Evolutionary conservation across 2,329 filamentous ascomycete genomes (phyloP), one percentile per base, ranked within the genome.

Genomic region (Penicillium hordei): DNA sequence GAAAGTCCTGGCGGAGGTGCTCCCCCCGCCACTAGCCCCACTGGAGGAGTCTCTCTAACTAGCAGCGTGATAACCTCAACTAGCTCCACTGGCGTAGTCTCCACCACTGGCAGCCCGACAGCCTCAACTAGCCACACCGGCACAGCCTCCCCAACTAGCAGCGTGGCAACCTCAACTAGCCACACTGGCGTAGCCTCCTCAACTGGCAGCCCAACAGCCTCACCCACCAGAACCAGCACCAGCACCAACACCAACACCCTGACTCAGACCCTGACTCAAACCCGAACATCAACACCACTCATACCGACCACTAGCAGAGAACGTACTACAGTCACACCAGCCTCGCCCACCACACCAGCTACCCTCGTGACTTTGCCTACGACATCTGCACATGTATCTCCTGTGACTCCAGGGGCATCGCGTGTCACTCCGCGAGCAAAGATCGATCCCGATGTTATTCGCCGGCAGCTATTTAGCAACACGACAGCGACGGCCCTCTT

Each of bases 341-440:
- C 17, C 36, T 46, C 36, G 5, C 27, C 49, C 29, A 27, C 42
- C 10, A 15, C 42, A 34, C 42, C 49, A 19, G 42, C 34, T 10
- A 57, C 49, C 21, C 49, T 42, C 21, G 21, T 42, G n/a, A 57
- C 49, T 13, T 36, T 48, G 42, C 49, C 49, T 6, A 57, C 49
- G 13, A 27, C 40, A 7, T 5, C 53, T 34, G 5, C n/a, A 17
- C 4, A 2, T n/a, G 38, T 33, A 21, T 23, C 40, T 1, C 21
- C 45, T 3, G 23, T 13, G 17, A 40, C 19, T 5, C 25, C 46
- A 27, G 45, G 29, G 3, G 25, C 19, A 3, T 29, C 21, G 10
- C 53, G 33, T 13, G 8, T 56, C n/a, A 56, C 53, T 8, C 31
- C 46, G 31, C 42, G 55, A 38, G 55, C 42, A 33, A 12, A 36